Conservation (phyloP, 192 early-diverging fungal genomes). For the Paraglomus occultum region DNA sequence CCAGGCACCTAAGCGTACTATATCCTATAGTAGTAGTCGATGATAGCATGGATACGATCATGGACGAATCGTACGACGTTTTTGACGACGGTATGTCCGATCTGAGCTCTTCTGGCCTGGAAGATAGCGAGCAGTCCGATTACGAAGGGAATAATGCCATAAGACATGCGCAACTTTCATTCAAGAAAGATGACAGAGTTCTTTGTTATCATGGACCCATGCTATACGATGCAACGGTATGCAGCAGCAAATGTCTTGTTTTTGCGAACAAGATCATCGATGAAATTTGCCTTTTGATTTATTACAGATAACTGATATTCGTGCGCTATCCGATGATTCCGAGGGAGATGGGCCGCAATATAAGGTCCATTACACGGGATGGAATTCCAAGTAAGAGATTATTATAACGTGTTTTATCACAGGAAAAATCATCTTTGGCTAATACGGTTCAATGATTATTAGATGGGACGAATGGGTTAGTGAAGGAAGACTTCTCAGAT, state of each 20-base stretch:
- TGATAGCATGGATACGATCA: no score
- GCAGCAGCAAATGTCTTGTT: neutral
- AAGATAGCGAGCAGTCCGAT: no score
- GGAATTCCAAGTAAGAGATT: conserved; percentile 86
- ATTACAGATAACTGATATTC: conserved; percentile 45
- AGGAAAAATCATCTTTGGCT: neutral
- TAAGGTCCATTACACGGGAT: conserved; percentile 96
- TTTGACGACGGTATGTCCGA: no score
- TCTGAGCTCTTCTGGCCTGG: no score
- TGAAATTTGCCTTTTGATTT: neutral
- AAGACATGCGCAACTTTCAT: neutral
- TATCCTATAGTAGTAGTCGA: no score
- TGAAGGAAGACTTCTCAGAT: conserved; percentile 82
- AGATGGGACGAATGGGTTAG: conserved; percentile 99
- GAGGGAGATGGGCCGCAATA: conserved; percentile 83
- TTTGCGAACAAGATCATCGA: neutral
- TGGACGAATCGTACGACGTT: no score
- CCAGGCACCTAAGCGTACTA: no score
- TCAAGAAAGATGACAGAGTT: conserved; percentile 33
- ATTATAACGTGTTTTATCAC: neutral
- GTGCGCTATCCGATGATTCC: conserved; percentile 58
- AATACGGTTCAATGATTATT: conserved; percentile 16
- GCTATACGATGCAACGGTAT: conserved; percentile 3
- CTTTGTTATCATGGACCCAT: conserved; percentile 19
- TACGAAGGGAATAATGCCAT: no score